These are phyloP conservation scores for Trifolium subterraneum DNA, from an alignment of 306 rosid species.

Conservation along the genomic window DNA sequence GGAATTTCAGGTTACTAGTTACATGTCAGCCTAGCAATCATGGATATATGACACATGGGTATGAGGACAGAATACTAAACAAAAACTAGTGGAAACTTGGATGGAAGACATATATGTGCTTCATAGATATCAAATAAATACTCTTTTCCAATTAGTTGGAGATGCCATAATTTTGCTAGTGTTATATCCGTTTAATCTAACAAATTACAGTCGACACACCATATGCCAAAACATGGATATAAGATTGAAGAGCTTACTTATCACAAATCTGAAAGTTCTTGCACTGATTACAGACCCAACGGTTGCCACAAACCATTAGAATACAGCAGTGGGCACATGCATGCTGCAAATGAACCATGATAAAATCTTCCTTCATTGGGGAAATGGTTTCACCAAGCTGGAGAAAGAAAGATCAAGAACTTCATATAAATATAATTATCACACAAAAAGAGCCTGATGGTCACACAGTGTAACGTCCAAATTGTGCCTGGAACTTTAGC, in stretches of 20 bases:
- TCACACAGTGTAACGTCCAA: background rate
- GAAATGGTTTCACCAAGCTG: conserved; percentile 98
- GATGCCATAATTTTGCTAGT: background rate
- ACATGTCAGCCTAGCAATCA: conserved; percentile 25
- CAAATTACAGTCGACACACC: background rate
- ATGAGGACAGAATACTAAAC: background rate
- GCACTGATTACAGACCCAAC: conserved; percentile 94
- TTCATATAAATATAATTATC: conserved; percentile 31
- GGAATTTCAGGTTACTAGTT: conserved; percentile 6
- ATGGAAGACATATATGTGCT: background rate
- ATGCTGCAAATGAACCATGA: conserved; percentile 97
- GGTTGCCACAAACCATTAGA: conserved; percentile 86
- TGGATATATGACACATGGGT: background rate
- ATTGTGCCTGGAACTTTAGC: too few species aligned
- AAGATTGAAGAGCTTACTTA: conserved; percentile 58
- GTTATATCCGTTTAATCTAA: background rate
- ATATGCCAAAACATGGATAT: conserved; percentile 23
- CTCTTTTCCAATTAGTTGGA: conserved; percentile 4
- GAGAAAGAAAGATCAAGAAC: conserved; percentile 40
- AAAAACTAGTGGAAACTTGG: background rate
- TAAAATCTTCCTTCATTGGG: conserved; percentile 99
- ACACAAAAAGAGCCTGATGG: background rate
- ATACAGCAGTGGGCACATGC: conserved; percentile 80
- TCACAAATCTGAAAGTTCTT: conserved; percentile 93
- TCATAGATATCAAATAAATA: conserved; percentile 16